Percentiles rank a stretch among this genome's conserved stretches.
Evolutionary conservation across 805 yeast genomes (phyloP).

Genomic region (Candida hungchunana): DNA sequence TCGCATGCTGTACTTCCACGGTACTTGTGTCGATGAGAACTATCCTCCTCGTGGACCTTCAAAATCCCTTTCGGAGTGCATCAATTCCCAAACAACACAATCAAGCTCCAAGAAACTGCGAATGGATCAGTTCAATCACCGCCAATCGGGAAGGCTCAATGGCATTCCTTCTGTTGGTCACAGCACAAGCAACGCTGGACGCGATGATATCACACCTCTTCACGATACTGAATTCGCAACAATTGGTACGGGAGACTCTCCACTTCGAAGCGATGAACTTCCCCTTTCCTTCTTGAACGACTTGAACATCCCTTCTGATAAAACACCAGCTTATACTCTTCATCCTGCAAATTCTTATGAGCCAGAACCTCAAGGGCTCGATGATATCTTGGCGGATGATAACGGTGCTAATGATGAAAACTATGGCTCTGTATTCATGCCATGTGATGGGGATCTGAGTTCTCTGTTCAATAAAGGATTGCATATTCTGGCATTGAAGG

Average conservation of each 20-base stretch:
- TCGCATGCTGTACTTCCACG: constrained; percentile 49
- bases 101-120: too few relatives aligned
- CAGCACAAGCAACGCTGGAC: too few relatives aligned
- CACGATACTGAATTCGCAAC: constrained; percentile 8
- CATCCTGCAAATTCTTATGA: too few relatives aligned
- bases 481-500: neutral
- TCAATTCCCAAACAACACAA: too few relatives aligned
- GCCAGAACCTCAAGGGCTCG: too few relatives aligned
- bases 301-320: constrained; percentile 10
- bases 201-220: neutral
- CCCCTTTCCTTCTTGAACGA: constrained; percentile 10
- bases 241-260: constrained; percentile 6
- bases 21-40: constrained; percentile 32
- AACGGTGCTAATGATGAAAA: constrained; percentile 16
- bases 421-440: constrained; percentile 1
- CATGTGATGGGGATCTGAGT: neutral
- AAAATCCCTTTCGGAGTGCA: constrained; percentile 2
- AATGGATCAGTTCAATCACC: constrained; percentile 4
- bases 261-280: constrained; percentile 5
- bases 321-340: neutral
- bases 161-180: too few relatives aligned
- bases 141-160: constrained; percentile 16
- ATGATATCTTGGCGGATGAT: constrained; percentile 5
- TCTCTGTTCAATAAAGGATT: constrained; percentile 1
- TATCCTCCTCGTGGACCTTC: neutral